Evolutionary conservation across 345 rosid genomes (phyloP).

Genomic region (Eucalyptus shirleyi): DNA sequence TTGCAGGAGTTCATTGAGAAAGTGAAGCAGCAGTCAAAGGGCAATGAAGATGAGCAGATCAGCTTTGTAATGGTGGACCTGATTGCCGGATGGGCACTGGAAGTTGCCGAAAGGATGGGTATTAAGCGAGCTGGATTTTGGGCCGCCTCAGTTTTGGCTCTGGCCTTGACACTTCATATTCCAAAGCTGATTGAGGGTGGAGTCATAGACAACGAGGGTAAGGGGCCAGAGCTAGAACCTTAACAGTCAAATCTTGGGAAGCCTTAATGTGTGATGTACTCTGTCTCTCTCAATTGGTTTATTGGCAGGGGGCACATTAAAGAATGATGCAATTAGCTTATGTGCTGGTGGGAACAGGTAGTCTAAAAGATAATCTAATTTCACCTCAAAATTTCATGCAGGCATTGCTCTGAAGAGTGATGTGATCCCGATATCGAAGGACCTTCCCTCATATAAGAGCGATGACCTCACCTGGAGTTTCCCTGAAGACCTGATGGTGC

Average conservation of each 20-base stretch:
- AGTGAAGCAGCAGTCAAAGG: not conserved
- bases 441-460: not conserved
- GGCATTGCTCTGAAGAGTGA: not conserved
- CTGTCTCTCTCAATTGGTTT: not conserved
- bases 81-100: constrained; percentile 1
- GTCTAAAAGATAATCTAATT: not conserved
- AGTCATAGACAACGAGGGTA: constrained; percentile 7
- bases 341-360: not conserved
- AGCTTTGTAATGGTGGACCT: constrained; percentile 1
- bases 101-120: constrained; percentile 1
- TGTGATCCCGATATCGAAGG: not conserved
- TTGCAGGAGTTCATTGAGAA: no score
- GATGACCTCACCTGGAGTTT: not conserved
- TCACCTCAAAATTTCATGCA: not conserved
- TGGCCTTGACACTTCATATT: not conserved
- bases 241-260: not conserved
- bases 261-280: not conserved
- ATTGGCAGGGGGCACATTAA: not conserved
- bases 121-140: not conserved
- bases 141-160: not conserved
- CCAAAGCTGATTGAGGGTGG: constrained; percentile 6
- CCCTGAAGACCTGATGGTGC: not conserved
- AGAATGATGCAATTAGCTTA: not conserved
- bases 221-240: not conserved
- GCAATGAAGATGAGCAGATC: not conserved